Evolutionary conservation across 148 eudicot species (phyloP), one percentile per base, ranked within the genome.

Genomic region (Cornus kousa): DNA sequence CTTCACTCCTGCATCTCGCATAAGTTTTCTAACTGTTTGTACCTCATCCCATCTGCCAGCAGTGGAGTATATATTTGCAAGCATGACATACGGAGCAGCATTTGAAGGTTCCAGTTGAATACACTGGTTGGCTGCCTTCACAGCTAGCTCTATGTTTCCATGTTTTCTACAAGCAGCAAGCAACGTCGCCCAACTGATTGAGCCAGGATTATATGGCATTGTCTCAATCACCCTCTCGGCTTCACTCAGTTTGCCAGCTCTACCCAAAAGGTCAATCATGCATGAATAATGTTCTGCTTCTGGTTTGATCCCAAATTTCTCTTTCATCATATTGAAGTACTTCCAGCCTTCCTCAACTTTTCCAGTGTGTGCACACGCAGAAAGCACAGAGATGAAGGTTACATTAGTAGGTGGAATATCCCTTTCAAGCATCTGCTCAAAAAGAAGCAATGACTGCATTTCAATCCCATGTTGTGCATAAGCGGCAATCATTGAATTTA

Each of bases 261-360:
- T 86, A 19, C 96, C 95, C 53, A 91, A 80, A 85, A 93, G 89
- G 86, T 93, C 97, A 74, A 93, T 89, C 96, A 93, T 90, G 89
- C 95, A 93, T 7, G 98, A 85, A 78, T 81, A 91, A 66, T 93
- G 97, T 70, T 91, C 92, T 67, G 79, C 84, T 82, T 88, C 92
- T 64, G 97, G 93, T 64, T 83, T 83, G 74, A 93, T 85, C 37
- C 85, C 81, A 19, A 83, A 91, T 59, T 81, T 83, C 46, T 81
- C 86, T 22, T 67, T 81, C 95, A 93, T 93, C 81, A 90, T 74
- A 13, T 71, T 74, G 48, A 93, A 93, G 74, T 85, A 88, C 55
- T 84, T 84, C 73, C 80, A 80, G 14, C 93, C 97, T 83, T 93
- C 88, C 74, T 87, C 83, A 32, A 88, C 88, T 82, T 84, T 90